Evolutionary conservation across 371 early-diverging fungal species (phyloP).

Genomic region (Rhizopus stolonifer): DNA sequence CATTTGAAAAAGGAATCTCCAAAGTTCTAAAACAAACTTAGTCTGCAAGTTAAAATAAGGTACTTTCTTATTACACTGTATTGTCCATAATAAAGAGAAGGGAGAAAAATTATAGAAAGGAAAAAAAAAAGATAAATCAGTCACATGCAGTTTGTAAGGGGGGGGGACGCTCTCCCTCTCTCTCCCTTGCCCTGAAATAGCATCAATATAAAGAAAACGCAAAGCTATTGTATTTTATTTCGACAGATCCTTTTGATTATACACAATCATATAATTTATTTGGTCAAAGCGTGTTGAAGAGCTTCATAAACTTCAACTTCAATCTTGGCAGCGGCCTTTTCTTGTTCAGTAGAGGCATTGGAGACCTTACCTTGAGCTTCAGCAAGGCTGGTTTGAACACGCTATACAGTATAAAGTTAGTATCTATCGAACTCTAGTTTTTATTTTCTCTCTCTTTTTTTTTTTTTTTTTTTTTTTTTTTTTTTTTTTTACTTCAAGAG

Average conservation of each 20-base stretch:
- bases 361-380: slow-evolving; percentile 77
- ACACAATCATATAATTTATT: slow-evolving; percentile 28
- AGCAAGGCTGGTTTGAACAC: slow-evolving; percentile 75
- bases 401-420: too few species aligned
- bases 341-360: slow-evolving; percentile 69
- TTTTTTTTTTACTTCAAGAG: slow-evolving; percentile 57
- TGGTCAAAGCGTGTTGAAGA: slow-evolving; percentile 63
- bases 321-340: slow-evolving; percentile 84
- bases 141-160: not conserved
- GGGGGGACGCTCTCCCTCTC: too few species aligned
- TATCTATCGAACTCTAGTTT: too few species aligned
- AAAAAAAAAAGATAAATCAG: not conserved
- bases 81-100: not conserved
- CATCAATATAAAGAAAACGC: not conserved
- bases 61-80: not conserved
- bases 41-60: not conserved
- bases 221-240: not conserved
- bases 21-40: slow-evolving; percentile 25
- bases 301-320: slow-evolving; percentile 92
- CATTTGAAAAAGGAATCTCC: slow-evolving; percentile 46
- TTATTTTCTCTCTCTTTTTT: too few species aligned
- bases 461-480: not conserved
- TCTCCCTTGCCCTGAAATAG: too few species aligned
- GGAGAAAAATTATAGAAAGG: not conserved
- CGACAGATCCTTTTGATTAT: slow-evolving; percentile 1